Evolutionary conservation across 2,329 filamentous ascomycete genomes (phyloP).

Genomic region (Aspergillus sergii): DNA sequence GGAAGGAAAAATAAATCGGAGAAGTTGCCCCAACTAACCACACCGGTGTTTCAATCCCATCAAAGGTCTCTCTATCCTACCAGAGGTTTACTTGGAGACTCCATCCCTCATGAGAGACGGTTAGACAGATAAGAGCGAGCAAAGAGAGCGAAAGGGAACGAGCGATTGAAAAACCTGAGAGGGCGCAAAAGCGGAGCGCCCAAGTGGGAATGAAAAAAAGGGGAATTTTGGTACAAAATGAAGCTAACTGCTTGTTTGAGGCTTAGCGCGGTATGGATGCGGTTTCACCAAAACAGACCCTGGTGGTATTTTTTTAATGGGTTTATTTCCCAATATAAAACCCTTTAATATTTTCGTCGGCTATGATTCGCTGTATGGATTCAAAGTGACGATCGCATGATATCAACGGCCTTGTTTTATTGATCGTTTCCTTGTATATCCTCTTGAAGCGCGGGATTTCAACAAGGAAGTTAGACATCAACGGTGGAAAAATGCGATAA

Average conservation of each 20-base stretch:
- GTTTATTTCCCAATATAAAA: not conserved
- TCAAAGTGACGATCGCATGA: constrained; percentile 5
- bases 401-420: constrained; percentile 8
- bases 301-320: not conserved
- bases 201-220: constrained; percentile 21
- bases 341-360: not conserved
- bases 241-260: constrained; percentile 20
- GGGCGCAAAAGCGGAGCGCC: constrained; percentile 22
- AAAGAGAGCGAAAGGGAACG: constrained; percentile 12
- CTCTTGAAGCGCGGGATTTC: not conserved
- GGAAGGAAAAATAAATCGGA: constrained; percentile 13
- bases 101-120: constrained; percentile 20
- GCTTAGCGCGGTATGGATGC: constrained; percentile 15
- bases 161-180: constrained; percentile 10
- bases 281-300: not conserved
- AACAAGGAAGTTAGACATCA: not conserved
- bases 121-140: constrained; percentile 10
- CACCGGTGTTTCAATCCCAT: constrained; percentile 19
- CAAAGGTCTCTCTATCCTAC: constrained; percentile 31
- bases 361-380: constrained; percentile 1
- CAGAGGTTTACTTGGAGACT: constrained; percentile 29
- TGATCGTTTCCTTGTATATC: not conserved
- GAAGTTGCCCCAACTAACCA: constrained; percentile 16
- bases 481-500: not conserved
- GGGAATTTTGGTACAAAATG: constrained; percentile 4